A percentile compares a stretch with the other conserved stretches of the same genome.
Conservation (phyloP, 148 eudicot species). For the Heliosperma pusillum region DNA sequence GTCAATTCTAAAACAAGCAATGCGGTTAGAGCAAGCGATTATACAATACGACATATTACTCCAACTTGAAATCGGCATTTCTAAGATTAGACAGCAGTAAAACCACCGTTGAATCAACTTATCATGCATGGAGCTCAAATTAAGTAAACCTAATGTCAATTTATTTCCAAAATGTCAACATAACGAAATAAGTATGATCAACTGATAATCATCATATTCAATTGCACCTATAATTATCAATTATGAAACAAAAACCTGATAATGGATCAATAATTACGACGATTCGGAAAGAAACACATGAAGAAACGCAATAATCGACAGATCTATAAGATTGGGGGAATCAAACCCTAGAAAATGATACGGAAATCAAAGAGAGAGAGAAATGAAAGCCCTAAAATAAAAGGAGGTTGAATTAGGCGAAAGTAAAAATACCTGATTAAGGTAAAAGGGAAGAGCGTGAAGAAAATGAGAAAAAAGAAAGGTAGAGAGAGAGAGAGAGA, state of each 20-base stretch:
- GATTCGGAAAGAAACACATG: not conserved
- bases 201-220: not conserved
- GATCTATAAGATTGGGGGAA: not conserved
- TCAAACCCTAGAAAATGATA: conserved; percentile 14
- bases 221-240: not conserved
- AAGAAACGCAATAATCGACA: not conserved
- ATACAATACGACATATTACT: no score
- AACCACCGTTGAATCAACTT: not conserved
- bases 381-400: conserved; percentile 22
- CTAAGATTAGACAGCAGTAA: not conserved
- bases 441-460: not conserved
- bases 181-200: not conserved
- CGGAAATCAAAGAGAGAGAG: not conserved
- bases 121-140: not conserved
- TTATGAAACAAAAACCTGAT: not conserved
- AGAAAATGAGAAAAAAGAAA: not conserved
- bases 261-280: not conserved
- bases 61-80: no score
- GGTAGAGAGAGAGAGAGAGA: conserved; percentile 5
- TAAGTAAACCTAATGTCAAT: not conserved
- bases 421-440: conserved; percentile 21
- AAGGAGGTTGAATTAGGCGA: not conserved
- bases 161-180: not conserved
- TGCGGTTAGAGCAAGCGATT: not conserved
- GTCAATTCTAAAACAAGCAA: not conserved